Base-by-base conservation (phyloP, 768 basidiomycete genomes). In the Phanerochaete sordida region DNA sequence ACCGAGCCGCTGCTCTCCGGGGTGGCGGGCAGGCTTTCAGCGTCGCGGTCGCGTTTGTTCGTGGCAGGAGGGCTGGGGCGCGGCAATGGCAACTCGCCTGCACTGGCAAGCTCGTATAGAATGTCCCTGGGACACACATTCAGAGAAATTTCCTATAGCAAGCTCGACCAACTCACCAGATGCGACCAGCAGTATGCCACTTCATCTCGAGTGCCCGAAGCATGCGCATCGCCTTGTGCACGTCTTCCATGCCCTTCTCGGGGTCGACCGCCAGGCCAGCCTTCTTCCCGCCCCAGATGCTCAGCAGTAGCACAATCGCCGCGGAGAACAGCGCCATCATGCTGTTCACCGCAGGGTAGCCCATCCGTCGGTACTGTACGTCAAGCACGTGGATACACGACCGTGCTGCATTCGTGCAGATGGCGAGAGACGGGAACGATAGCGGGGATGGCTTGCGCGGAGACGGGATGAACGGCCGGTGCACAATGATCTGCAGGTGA, bases 61-160 rank as follows among this genome's bases (percentile, higher is more conserved):
- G 71, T 77, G 3, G 79, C 73, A 0, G 72, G 66, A 4, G 85
- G 83, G 54, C 81, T 84, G 0, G 78, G 67, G 51, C 81, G 77
- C 1, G 88, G 88, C 5, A 90, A 76, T 0, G 87, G 88, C 0
- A 90, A 76, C 24, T 90, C 86, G 1, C 88, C 87, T 3, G 85
- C 87, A 0, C 80, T 85, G 3, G 88, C 86, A 1, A 91, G 75
- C 63, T 91, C 87, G 63, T 84, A 89, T 21, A 90, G 72, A 44
- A 91, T 81, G 65, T 90, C 87, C 87, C 88, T 89, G 21, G 19
- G 45, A 19, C 4, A 4, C 45, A 8, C 21, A 26, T n/a, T 31
- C 11, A 47, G 46, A 11, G 35, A 45, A 23, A 55, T 26, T 27
- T 12, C 35, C 31, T 2, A 47, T 45, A 9, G 12, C 23, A 21